phyloP scores from a whole-genome alignment of 2,329 filamentous ascomycete genomes.

The Aspergillus texensis region DNA sequence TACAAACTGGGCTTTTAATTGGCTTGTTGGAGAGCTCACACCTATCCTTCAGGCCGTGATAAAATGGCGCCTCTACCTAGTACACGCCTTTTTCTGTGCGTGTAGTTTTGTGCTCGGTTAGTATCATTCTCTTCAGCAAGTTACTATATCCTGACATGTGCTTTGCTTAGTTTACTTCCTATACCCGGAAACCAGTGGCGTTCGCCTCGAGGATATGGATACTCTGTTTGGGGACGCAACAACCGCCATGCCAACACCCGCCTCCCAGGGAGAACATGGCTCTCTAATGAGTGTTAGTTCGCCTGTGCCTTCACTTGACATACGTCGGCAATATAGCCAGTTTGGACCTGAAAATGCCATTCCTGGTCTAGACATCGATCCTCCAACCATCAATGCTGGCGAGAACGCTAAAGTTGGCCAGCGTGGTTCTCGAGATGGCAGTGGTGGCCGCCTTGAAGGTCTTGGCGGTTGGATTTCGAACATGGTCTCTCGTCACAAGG shows the following conservation, averaged over 20 bases:
- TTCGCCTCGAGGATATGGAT: conserved; percentile 96
- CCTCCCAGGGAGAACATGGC: conserved; percentile 75
- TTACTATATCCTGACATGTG: not conserved
- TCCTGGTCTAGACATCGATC: conserved; percentile 79
- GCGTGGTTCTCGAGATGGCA: conserved; percentile 36
- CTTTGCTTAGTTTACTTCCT: conserved; percentile 79
- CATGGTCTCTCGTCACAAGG: conserved; percentile 60
- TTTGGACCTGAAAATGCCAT: conserved; percentile 69
- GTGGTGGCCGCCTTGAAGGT: conserved; percentile 52
- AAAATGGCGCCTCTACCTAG: conserved; percentile 87
- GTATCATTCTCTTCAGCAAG: conserved; percentile 40
- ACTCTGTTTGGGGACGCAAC: conserved; percentile 90
- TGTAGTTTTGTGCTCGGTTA: conserved; percentile 94
- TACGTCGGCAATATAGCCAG: conserved; percentile 53
- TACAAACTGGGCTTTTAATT: conserved; percentile 98
- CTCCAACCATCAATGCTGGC: conserved; percentile 62
- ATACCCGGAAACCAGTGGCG: conserved; percentile 94
- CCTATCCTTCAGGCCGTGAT: conserved; percentile 91
- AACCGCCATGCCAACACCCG: conserved; percentile 78
- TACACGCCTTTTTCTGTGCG: conserved; percentile 96
- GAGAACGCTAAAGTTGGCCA: conserved; percentile 53
- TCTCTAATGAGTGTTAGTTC: conserved; percentile 77
- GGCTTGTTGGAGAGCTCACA: conserved; percentile 93
- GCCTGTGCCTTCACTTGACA: conserved; percentile 76
- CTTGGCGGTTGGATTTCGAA: conserved; percentile 71